Evolutionary conservation across 768 basidiomycete genomes (phyloP), one percentile per base, ranked within the genome.

Genomic region (Holtermannia corniformis): DNA sequence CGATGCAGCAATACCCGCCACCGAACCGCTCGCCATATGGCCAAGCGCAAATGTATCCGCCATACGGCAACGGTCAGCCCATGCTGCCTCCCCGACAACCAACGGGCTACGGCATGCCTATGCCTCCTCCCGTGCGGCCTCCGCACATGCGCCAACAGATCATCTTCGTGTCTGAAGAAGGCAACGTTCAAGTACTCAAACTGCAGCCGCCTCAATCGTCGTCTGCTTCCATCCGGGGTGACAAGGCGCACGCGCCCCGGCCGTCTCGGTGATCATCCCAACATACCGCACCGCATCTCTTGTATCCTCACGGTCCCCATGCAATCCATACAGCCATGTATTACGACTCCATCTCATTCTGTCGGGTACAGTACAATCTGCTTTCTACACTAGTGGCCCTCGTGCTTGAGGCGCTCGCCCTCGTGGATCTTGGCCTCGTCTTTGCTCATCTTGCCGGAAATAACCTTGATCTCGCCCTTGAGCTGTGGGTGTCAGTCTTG

Each of bases 101-200:
- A 54, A 37, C 47, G 32, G 46, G 32, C 12, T 65, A 63, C 37
- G 64, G 59, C 23, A 67, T 67, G 61, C 64, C 64, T 2, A 59
- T 62, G 12, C 70, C 63, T 14, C 53, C 53, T 16, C 28, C 52
- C 4, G 41, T 41, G 7, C 56, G 58, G n/a, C 55, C 26, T 13
- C 53, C 49, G 24, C 55, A 57, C 26, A 32, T 45, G 0, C 55
- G 74, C 20, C 65, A 69, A 50, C 89, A 95, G 72, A 88, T 95
- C 67, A 75, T 93, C 57, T 82, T 92, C 72, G 85, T 88, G 28
- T 88, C 86, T 3, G 91, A 92, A 61, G 90, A 93, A 32, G 65
- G 67, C 11, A 67, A 72, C 57, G 71, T 72, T 5, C 71, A 70
- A 48, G 68, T 72, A 49, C 50, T 72, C 4, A 68, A 67, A 43